Base-by-base conservation (phyloP, 495 filamentous ascomycete genomes). In the Podospora tetraspora region DNA sequence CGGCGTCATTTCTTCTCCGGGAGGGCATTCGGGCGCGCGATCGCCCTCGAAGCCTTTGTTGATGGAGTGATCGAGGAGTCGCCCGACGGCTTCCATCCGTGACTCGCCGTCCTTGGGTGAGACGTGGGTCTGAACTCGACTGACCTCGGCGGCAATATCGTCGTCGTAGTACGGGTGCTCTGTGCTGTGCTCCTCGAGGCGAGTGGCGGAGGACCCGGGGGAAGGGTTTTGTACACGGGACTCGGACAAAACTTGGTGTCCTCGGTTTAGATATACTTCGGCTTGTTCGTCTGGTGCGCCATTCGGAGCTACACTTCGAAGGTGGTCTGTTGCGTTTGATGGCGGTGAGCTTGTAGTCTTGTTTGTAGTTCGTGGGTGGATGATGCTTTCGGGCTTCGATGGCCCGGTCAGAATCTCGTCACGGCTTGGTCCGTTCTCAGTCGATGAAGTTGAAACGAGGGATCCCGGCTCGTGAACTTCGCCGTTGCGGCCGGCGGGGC, bases 101-200 rank as follows among this genome's bases (percentile, higher is more conserved):
- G 82, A 84, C 69, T 90, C 86, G n/a, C 74, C 76, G 0, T 77
- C 69, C 13, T 77, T 81, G 0, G 85, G 80, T 0, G 81, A 77
- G 11, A 90, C 69, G 5, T 76, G 74, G 22, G 81, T 79, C 66
- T 91, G 89, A 23, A 88, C 77, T 64, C 90, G 84, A 19, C 76
- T 72, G 32, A 90, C 82, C 74, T 92, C 90, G 1, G 76, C 77
- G 0, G 81, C 79, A 37, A 92, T 79, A 60, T 84, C 81, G 12
- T 63, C 60, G 72, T 92, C 91, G 74, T 89, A 92, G 69, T 90
- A 85, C 1, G 86, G 84, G 56, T 88, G 82, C 0, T 83, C 81
- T 6, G 81, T 74, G 0, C 82, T 86, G 68, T 89, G 88, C 64
- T 88, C 83, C 1, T 83, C 79, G 1, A 90, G 79, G 1, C n/a